These are phyloP conservation scores for Dothistroma pini DNA, from an alignment of 2,329 filamentous ascomycete genomes.

Conservation along the genomic window DNA sequence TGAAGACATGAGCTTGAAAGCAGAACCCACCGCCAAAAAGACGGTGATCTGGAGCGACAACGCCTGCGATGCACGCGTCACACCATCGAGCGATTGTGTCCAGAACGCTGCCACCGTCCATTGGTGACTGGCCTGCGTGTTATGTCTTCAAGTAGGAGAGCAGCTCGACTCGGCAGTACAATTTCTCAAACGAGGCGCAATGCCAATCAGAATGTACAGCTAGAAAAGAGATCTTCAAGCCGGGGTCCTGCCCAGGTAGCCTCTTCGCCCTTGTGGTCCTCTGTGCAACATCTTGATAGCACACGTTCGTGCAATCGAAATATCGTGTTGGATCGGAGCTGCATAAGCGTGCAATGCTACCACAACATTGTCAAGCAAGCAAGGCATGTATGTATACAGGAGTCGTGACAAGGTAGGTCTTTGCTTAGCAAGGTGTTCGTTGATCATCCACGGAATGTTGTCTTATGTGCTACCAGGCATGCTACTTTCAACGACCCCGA, in stretches of 20 bases:
- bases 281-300: neutral
- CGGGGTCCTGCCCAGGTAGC: neutral
- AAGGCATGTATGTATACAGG: neutral
- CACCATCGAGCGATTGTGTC: neutral
- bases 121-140: neutral
- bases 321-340: neutral
- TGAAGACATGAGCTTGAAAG: neutral
- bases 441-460: neutral
- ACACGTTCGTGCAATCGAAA: neutral
- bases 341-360: neutral
- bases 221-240: neutral
- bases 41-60: too few relatives aligned
- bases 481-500: too few relatives aligned
- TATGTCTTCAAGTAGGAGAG: neutral
- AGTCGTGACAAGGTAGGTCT: neutral
- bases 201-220: neutral
- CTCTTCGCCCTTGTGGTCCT: neutral
- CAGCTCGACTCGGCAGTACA: neutral
- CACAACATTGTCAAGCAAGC: neutral
- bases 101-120: neutral
- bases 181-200: neutral
- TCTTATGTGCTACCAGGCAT: neutral
- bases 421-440: neutral
- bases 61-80: neutral
- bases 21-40: too few relatives aligned